Conservation (phyloP, 225 moss, liverwort and hornwort species). For the Climacium dendroides region DNA sequence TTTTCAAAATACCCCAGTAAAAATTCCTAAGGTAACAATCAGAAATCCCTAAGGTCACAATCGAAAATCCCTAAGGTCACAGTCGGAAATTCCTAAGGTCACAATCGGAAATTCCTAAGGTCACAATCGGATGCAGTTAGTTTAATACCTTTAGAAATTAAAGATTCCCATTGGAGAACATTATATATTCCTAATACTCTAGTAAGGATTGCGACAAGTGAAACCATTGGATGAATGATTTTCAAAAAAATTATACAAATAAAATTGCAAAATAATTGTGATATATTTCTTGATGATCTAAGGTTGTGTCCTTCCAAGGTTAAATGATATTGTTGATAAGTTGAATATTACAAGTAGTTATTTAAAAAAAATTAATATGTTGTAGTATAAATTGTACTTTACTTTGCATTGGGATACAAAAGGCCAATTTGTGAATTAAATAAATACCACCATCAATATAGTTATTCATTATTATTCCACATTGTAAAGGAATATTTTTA, state of each 20-base stretch:
- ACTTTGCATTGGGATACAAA: no score
- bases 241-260: accelerated
- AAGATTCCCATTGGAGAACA: accelerated
- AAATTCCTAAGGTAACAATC: no score
- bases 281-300: not conserved
- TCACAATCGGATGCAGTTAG: not conserved
- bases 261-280: not conserved
- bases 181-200: not conserved
- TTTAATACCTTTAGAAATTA: not conserved
- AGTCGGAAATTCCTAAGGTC: no score
- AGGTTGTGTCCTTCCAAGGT: accelerated
- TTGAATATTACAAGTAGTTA: not conserved
- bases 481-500: not conserved
- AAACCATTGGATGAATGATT: not conserved
- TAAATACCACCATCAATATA: accelerated
- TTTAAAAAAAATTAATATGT: not conserved
- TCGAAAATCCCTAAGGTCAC: no score
- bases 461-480: no score
- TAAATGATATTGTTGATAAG: not conserved
- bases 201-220: accelerated
- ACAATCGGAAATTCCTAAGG: no score
- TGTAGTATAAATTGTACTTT: not conserved
- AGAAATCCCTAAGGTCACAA: no score
- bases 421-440: no score
- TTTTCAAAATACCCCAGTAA: not conserved